phyloP scores from a whole-genome alignment of 2,329 filamentous ascomycete genomes.

The Aspergillus sp. region DNA sequence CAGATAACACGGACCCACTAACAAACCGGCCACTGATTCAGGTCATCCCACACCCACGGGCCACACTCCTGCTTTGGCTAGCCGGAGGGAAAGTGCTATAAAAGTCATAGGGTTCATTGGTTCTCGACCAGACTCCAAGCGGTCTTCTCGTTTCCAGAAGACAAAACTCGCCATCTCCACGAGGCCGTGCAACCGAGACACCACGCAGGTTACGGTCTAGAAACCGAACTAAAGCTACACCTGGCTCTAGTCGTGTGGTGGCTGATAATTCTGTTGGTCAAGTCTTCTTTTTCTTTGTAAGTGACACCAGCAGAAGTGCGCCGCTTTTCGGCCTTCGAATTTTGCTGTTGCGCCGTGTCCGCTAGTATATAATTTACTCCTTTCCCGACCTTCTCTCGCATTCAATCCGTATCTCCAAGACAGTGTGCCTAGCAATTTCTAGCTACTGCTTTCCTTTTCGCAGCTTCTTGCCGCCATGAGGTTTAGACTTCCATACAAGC shows the following conservation, averaged over 20 bases:
- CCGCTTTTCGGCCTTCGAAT: neutral
- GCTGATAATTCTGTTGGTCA: neutral
- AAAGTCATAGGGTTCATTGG: no score
- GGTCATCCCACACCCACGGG: neutral
- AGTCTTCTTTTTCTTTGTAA: neutral
- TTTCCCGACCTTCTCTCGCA: neutral
- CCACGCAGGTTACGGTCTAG: neutral
- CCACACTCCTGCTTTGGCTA: slow-evolving; percentile 1
- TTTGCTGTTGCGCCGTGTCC: neutral
- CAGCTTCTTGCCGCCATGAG: neutral
- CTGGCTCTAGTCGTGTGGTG: neutral
- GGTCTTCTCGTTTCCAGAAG: neutral
- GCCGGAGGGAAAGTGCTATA: no score
- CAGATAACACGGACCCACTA: slow-evolving; percentile 6
- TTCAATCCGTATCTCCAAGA: neutral
- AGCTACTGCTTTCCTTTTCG: neutral
- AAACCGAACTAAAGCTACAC: neutral
- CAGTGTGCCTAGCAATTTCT: neutral
- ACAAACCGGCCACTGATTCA: neutral
- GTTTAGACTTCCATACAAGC: slow-evolving; percentile 5
- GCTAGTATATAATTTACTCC: neutral
- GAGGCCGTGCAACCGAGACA: no score
- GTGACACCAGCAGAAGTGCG: neutral
- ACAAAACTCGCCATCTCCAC: no score
- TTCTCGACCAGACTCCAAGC: no score